Base-by-base conservation (phyloP, 345 rosid species). In the Iberis pinnata region DNA sequence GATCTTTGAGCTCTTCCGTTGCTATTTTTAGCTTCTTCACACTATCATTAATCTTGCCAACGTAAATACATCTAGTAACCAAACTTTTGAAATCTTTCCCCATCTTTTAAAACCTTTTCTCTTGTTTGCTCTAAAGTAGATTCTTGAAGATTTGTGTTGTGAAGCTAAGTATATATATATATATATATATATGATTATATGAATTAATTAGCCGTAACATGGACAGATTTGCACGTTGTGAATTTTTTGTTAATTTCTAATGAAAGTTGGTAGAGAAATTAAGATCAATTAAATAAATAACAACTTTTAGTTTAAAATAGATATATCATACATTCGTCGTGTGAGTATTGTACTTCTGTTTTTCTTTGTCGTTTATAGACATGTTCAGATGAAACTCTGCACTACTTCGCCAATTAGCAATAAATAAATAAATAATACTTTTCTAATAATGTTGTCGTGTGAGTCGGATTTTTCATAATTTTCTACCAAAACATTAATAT, bases 71-170 rank as follows among this genome's bases (percentile, higher is more conserved):
- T 35, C 67, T n/a, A 5, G 68, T 60, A 14, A 67, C 57, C 40
- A 67, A 54, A 48, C 53, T 61, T 53, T 54, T 67, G 45, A 67
- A 42, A 61, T 43, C 57, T 67, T 67, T 67, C 9, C 72, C 72
- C 72, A 67, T 67, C 15, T 60, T 29, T 32, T 3, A 12, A 38
- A 29, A 29, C 2, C 10, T 29, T 6, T 7, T 2, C 0, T 14
- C 19, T 46, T 9, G 4, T 26, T 2, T 12, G 12, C 25, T 2
- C 25, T 22, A 17, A 13, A 25, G 17, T 50, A 18, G 22, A 33
- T 65, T 17, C 46, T 65, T 50, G 31, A 37, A 43, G 43, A 27
- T 27, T 42, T 27, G 39, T 56, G n/a, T 19, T 31, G 4, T 64
- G 44, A n/a, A n/a, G n/a, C n/a, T 19, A 2, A 15, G 8, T 13